Evolutionary conservation across 2,329 filamentous ascomycete species (phyloP).

Genomic region (Fusarium verticillioides): DNA sequence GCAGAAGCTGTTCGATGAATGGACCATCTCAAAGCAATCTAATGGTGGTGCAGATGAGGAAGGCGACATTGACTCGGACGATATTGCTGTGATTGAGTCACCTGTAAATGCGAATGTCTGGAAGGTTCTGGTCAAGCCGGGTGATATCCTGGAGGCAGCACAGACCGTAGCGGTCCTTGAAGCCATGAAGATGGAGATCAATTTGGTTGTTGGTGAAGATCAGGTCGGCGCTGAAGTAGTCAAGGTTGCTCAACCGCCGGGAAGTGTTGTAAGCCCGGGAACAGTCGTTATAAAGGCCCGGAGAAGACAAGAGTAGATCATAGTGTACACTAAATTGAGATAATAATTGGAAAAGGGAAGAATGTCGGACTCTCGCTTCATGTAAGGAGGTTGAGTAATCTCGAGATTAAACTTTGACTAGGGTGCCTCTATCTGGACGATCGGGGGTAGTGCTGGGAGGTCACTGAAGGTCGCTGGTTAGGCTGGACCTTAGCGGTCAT

Average conservation of each 20-base stretch:
- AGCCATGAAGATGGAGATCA: conserved; percentile 6
- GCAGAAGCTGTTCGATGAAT: background rate
- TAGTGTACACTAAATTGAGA: background rate
- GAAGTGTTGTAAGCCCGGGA: background rate
- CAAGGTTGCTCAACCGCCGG: background rate
- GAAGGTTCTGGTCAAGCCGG: background rate
- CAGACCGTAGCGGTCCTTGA: background rate
- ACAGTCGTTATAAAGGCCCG: background rate
- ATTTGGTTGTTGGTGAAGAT: background rate
- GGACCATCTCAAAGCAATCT: background rate
- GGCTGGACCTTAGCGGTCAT: background rate
- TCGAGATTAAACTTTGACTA: background rate
- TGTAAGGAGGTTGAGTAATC: background rate
- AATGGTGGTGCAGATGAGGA: background rate
- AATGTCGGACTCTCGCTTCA: background rate
- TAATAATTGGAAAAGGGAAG: background rate
- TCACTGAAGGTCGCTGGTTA: background rate
- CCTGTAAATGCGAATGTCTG: background rate
- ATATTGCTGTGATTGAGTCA: background rate
- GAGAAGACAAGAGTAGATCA: background rate
- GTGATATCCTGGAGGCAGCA: background rate
- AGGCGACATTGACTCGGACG: background rate
- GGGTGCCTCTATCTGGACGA: background rate
- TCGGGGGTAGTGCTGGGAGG: background rate
- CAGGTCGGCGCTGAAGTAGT: background rate